Evolutionary conservation across 2,329 filamentous ascomycete species (phyloP).

Genomic region (Helotiales sp.): DNA sequence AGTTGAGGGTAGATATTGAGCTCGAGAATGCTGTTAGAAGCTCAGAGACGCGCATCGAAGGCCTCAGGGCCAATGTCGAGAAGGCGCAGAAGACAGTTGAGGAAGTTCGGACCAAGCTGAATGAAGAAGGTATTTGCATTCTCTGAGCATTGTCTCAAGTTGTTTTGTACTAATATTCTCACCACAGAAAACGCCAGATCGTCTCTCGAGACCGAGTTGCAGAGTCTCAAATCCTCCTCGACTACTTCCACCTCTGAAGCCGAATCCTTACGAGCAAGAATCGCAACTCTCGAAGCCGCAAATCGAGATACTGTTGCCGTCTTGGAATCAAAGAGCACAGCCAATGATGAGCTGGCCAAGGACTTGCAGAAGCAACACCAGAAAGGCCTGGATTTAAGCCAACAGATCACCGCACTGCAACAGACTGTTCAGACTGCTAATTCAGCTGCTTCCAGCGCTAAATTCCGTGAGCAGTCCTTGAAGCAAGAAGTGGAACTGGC

Average conservation of each 20-base stretch:
- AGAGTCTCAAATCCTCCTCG: constrained; percentile 72
- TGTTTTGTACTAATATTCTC: constrained; percentile 16
- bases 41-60: constrained; percentile 79
- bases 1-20: constrained; percentile 87
- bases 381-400: constrained; percentile 79
- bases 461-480: constrained; percentile 86
- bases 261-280: constrained; percentile 76
- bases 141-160: not conserved
- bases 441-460: constrained; percentile 75
- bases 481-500: constrained; percentile 88
- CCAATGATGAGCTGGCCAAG: constrained; percentile 81
- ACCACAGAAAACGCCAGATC: constrained; percentile 73
- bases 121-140: constrained; percentile 75
- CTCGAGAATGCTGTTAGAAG: constrained; percentile 86
- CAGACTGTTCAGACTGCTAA: constrained; percentile 82
- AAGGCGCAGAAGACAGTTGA: constrained; percentile 83
- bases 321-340: constrained; percentile 84
- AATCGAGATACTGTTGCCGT: constrained; percentile 89
- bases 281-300: constrained; percentile 83
- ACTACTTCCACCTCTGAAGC: constrained; percentile 74
- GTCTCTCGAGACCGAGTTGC: constrained; percentile 77
- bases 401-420: constrained; percentile 79
- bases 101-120: constrained; percentile 76
- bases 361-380: constrained; percentile 88
- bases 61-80: constrained; percentile 77